Evolutionary conservation across 2,329 filamentous ascomycete species (phyloP).

Genomic region (Aspergillus spinulosporus): DNA sequence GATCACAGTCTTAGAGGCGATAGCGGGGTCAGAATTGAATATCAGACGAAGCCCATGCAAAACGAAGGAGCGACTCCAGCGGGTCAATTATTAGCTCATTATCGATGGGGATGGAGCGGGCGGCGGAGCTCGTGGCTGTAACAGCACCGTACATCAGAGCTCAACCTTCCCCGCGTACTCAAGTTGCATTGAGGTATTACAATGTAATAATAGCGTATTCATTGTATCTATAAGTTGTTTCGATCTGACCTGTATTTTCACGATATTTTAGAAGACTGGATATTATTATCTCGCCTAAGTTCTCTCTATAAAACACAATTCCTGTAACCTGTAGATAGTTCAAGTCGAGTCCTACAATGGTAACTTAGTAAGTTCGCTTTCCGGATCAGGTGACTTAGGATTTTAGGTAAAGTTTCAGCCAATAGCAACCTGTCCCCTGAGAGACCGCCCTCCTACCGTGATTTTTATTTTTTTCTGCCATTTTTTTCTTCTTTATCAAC

Average conservation of each 20-base stretch:
- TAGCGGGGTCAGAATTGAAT: conserved; percentile 7
- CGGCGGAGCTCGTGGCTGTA: conserved; percentile 26
- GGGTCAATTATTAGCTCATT: conserved; percentile 30
- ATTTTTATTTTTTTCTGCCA: conserved; percentile 22
- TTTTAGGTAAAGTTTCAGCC: conserved; percentile 10
- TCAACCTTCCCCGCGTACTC: background rate
- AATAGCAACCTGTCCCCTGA: conserved; percentile 18
- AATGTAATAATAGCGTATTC: conserved; percentile 4
- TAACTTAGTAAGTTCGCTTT: background rate
- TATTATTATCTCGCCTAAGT: background rate
- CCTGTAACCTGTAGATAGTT: too few species aligned
- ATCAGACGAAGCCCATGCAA: conserved; percentile 5
- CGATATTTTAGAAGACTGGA: background rate
- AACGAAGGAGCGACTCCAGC: conserved; percentile 19
- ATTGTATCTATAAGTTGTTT: too few species aligned
- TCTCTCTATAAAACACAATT: too few species aligned
- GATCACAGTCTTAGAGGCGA: background rate
- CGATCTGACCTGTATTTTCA: background rate
- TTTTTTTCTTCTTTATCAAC: conserved; percentile 27
- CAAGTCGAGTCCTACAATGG: too few species aligned
- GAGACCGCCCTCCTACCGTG: conserved; percentile 30
- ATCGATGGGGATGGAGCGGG: conserved; percentile 29
- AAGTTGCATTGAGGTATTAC: conserved; percentile 1
- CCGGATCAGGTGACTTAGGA: conserved; percentile 9
- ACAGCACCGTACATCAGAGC: conserved; percentile 11